Evolutionary conservation across 2,329 filamentous ascomycete genomes (phyloP), one percentile per base, ranked within the genome.

Genomic region (Penicillium sp.): DNA sequence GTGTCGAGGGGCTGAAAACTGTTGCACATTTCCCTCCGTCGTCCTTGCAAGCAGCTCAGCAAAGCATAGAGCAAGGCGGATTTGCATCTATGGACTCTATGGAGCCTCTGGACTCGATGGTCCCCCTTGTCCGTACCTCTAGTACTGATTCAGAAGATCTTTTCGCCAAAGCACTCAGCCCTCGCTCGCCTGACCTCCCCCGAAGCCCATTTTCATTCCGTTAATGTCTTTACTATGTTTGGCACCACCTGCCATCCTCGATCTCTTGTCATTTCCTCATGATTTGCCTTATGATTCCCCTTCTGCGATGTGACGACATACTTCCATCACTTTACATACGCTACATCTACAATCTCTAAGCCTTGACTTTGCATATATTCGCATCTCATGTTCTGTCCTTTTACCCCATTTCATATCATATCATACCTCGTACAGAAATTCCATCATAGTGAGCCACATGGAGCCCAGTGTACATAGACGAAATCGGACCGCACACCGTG

Each of bases 101-200:
- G 61, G 69, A 37, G 1, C 4, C 61, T 6, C 21, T 59, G 49
- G 51, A 51, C n/a, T 72, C 69, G 23, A 69, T 72, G 61, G 69
- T 67, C 29, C 66, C 70, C 1, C 57, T 75, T n/a, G 63, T 71
- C 19, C 68, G 58, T 72, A 77, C 57, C 37, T 63, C 57, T 49
- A 73, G 59, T 72, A 60, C 65, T 6, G 85, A 88, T 42, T 84
- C 83, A 0, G 92, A 96, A 57, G 93, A 90, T 42, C 80, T 96
- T 2, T 97, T 97, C 70, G 92, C 92, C 0, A 83, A 96, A 52
- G 92, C 91, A 1, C 86, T 96, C 77, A 93, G 90, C 68, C 92
- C 92, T 1, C 82, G 92, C 50, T 93, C 90, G 67, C 92, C 92
- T 0, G 92, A 96, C 65, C 92, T 95, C 81, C 86, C 87, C 53